These are phyloP conservation scores for Craspedostauros australis DNA, from an alignment of 108 stramenopile species.

Conservation along the genomic window DNA sequence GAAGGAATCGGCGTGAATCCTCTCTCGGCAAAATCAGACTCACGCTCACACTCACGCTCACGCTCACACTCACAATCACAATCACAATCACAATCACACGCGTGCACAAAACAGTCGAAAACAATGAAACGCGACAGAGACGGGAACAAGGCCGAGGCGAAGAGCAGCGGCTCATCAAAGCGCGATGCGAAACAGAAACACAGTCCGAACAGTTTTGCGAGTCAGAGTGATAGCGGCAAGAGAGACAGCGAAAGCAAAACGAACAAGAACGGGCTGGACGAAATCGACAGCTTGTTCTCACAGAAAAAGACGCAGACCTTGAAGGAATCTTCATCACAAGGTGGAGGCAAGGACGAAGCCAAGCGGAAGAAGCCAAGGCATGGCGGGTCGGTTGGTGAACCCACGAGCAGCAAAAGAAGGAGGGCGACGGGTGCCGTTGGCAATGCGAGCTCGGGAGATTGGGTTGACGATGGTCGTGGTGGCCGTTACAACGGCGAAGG, in stretches of 20 bases:
- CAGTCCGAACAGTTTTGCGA: neutral
- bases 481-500: conserved; percentile 79
- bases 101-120: no score
- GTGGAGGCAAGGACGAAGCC: conserved; percentile 5
- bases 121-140: no score
- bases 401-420: conserved; percentile 1
- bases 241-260: neutral
- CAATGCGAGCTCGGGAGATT: conserved; percentile 14
- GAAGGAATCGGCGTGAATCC: no score
- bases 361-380: conserved; percentile 5
- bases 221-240: neutral
- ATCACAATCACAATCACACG: no score
- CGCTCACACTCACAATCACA: no score
- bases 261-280: conserved; percentile 38
- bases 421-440: neutral
- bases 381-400: conserved; percentile 3
- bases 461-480: conserved; percentile 84
- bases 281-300: conserved; percentile 67
- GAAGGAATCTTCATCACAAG: conserved; percentile 30
- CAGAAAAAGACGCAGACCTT: conserved; percentile 40
- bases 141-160: neutral
- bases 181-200: neutral
- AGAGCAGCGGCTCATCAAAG: neutral
- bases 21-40: no score
- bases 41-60: no score